A percentile compares a stretch with the other conserved stretches of the same genome.
Evolutionary conservation across 768 basidiomycete species (phyloP).

Genomic region (Hypsizygus marmoreus): DNA sequence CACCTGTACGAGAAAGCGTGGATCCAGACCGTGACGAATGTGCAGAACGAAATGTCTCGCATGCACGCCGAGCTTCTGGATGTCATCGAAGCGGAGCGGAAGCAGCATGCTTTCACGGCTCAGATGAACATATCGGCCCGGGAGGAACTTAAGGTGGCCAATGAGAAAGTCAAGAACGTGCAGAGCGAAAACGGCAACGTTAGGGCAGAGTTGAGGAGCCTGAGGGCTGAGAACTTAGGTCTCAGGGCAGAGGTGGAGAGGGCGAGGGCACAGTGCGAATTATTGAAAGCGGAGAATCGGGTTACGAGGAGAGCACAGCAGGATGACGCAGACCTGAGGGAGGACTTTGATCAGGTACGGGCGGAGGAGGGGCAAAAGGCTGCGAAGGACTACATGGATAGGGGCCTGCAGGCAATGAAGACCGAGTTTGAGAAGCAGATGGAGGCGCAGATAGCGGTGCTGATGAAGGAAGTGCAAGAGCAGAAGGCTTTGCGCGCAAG

Average conservation of each 20-base stretch:
- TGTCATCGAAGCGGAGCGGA: conserved; percentile 10
- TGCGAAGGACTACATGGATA: conserved; percentile 16
- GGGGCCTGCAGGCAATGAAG: conserved; percentile 14
- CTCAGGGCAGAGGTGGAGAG: conserved; percentile 9
- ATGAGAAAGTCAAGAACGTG: too few species aligned
- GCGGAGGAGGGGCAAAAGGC: conserved; percentile 1
- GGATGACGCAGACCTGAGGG: background rate
- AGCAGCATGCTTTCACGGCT: background rate
- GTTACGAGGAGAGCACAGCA: background rate
- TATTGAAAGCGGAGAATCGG: conserved; percentile 9
- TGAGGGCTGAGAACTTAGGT: conserved; percentile 5
- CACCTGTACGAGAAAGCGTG: conserved; percentile 20
- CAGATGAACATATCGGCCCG: too few species aligned
- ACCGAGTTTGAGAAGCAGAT: conserved; percentile 18
- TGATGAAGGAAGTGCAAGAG: conserved; percentile 16
- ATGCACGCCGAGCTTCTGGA: conserved; percentile 16
- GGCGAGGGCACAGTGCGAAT: background rate
- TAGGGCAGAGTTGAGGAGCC: conserved; percentile 1
- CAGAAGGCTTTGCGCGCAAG: conserved; percentile 15
- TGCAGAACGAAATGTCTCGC: conserved; percentile 20
- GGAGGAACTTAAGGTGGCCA: too few species aligned
- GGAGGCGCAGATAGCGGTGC: conserved; percentile 11
- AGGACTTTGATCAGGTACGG: too few species aligned
- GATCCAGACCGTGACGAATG: conserved; percentile 17
- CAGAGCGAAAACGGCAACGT: background rate